Evolutionary conservation across 306 rosid genomes (phyloP).

Genomic region (Lagenaria siceraria): DNA sequence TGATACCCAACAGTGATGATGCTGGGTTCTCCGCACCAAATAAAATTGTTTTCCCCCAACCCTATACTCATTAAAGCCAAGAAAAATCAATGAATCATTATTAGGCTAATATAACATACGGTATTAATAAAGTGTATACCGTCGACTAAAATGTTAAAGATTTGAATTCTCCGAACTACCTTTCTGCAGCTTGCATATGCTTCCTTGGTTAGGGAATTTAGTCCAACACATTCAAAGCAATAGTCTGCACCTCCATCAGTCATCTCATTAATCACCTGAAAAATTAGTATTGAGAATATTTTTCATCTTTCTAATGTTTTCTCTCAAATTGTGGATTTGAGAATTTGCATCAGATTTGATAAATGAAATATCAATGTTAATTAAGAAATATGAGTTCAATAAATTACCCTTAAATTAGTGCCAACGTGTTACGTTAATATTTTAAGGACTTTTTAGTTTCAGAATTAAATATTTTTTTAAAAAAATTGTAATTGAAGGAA

Average conservation of each 20-base stretch:
- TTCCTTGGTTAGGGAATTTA: conserved; percentile 47
- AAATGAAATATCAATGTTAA: too few species aligned
- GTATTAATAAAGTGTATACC: too few species aligned
- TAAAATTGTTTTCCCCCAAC: conserved; percentile 85
- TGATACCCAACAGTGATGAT: conserved; percentile 26
- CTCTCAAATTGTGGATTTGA: neutral
- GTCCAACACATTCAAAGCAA: conserved; percentile 84
- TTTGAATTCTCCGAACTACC: too few species aligned
- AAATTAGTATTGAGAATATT: too few species aligned
- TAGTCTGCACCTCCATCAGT: conserved; percentile 71
- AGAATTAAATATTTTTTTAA: too few species aligned
- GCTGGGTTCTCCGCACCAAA: conserved; percentile 58
- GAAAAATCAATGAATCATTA: neutral
- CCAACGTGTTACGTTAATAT: too few species aligned
- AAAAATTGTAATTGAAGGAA: too few species aligned
- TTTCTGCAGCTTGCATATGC: conserved; percentile 72
- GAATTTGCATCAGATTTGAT: neutral
- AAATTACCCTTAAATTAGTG: too few species aligned
- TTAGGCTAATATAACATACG: conserved; percentile 31
- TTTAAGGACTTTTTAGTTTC: too few species aligned
- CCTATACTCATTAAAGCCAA: conserved; percentile 26
- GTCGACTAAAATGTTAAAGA: too few species aligned
- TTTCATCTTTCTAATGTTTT: too few species aligned
- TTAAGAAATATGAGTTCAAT: too few species aligned
- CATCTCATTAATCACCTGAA: conserved; percentile 49